Conservation (phyloP, 2,329 filamentous ascomycete species). For the Chaetothyriales sp. region DNA sequence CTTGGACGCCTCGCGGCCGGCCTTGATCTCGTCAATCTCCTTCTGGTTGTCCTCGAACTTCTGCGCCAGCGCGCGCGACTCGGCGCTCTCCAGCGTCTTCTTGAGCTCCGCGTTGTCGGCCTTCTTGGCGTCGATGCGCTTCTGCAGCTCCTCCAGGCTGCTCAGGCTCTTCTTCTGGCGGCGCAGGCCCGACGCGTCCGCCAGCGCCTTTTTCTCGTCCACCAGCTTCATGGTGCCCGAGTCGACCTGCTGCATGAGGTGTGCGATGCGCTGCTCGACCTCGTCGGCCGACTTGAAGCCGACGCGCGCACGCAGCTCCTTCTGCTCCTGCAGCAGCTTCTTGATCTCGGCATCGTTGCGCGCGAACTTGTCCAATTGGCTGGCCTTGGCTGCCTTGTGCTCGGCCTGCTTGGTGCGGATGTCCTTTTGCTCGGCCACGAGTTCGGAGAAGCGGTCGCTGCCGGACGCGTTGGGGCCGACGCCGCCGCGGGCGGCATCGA, state of each 20-base stretch:
- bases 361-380: slow-evolving; percentile 81
- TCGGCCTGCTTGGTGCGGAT: slow-evolving; percentile 79
- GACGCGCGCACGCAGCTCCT: slow-evolving; percentile 66
- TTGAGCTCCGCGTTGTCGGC: slow-evolving; percentile 77
- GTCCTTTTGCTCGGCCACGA: slow-evolving; percentile 51
- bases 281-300: slow-evolving; percentile 80
- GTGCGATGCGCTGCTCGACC: slow-evolving; percentile 67
- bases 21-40: slow-evolving; percentile 81
- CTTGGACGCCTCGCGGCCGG: slow-evolving; percentile 79
- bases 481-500: slow-evolving; percentile 57
- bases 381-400: slow-evolving; percentile 67
- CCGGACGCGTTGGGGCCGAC: slow-evolving; percentile 34
- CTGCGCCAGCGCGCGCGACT: slow-evolving; percentile 75
- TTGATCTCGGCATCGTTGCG: slow-evolving; percentile 80
- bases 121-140: slow-evolving; percentile 77
- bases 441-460: slow-evolving; percentile 65
- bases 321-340: slow-evolving; percentile 72
- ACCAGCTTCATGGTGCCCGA: slow-evolving; percentile 86
- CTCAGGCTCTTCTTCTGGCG: slow-evolving; percentile 88
- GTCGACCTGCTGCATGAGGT: slow-evolving; percentile 74
- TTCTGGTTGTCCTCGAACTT: slow-evolving; percentile 73
- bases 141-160: slow-evolving; percentile 70
- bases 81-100: slow-evolving; percentile 81
- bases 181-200: slow-evolving; percentile 67
- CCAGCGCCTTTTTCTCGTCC: slow-evolving; percentile 87